Conservation (phyloP, 148 eudicot species). For the Beta vulgaris region DNA sequence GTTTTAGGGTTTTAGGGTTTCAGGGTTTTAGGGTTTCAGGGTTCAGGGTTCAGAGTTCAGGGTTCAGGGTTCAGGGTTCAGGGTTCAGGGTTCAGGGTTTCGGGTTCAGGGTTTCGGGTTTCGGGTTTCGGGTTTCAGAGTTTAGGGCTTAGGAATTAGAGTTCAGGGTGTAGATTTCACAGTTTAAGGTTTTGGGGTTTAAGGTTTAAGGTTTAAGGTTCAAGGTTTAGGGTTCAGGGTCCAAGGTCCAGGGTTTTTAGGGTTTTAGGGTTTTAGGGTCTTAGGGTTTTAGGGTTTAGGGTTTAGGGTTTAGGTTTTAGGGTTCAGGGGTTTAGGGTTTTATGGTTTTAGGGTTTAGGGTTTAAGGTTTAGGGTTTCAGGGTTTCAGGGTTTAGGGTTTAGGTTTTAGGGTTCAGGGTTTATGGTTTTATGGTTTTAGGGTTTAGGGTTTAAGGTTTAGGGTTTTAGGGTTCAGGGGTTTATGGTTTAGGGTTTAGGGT, state of each 20-base stretch:
- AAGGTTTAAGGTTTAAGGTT: constrained; percentile 18
- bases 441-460: neutral
- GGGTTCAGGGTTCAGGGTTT: constrained; percentile 18
- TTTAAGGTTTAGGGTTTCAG: neutral
- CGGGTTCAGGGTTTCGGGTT: constrained; percentile 16
- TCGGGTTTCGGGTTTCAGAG: constrained; percentile 13
- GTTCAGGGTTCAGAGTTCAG: constrained; percentile 12
- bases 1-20: constrained; percentile 13
- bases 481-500: neutral
- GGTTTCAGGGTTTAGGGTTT: neutral
- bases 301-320: constrained; percentile 11
- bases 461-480: neutral
- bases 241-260: constrained; percentile 9
- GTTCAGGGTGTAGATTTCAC: constrained; percentile 14
- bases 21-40: constrained; percentile 11
- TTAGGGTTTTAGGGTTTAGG: constrained; percentile 16
- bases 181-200: constrained; percentile 20
- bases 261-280: constrained; percentile 14
- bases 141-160: constrained; percentile 12
- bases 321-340: too few species aligned
- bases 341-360: too few species aligned
- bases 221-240: constrained; percentile 17
- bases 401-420: neutral
- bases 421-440: too few species aligned
- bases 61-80: constrained; percentile 7